Evolutionary conservation across 495 filamentous ascomycete genomes (phyloP), one percentile per base, ranked within the genome.

Genomic region (Amniculicola lignicola): DNA sequence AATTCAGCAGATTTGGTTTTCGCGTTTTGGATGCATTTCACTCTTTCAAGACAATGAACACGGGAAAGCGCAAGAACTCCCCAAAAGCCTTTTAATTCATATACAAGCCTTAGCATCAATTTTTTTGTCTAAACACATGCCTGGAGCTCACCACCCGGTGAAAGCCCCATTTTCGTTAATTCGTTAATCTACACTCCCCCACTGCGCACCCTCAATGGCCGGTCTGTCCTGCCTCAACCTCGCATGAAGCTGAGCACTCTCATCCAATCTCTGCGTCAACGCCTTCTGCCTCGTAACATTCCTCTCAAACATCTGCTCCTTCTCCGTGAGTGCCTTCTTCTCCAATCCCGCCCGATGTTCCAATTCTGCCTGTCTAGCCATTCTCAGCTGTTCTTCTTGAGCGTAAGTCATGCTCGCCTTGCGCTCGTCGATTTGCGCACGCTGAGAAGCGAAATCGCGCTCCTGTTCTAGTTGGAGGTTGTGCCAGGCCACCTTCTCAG

Each of bases 211-310:
- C 28, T 58, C 54, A 45, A 58, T 58, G 11, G 48, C 56, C 5
- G 56, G 56, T 33, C 47, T 35, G 10, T 53, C 52, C 40, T 45
- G 35, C 16, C 47, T 38, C 25, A 62, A 27, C 27, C 23, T 46
- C 2, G 59, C 59, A 57, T 62, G 59, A 27, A 62, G 42, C 52
- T 47, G 25, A 15, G 59, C 59, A 41, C 52, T 57, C 59, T 62
- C 45, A 57, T 62, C 52, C 36, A 56, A 5, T 23, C 59, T 40
- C n/a, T 62, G 39, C 1, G 37, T 51, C 5, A 57, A 4, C 47
- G 14, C 18, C 21, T 38, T 33, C 47, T 62, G 59, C 29, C 59
- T 49, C 29, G 41, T 43, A 6, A 62, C 44, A 48, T 62, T 62
- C 59, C 59, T 33, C 42, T 62, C 59, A 62, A 18, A 56, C 23